A percentile compares a stretch with the other conserved stretches of the same genome.
These are phyloP conservation scores for Ophiostoma ulmi DNA, from an alignment of 2,329 filamentous ascomycete genomes.

Conservation along the genomic window DNA sequence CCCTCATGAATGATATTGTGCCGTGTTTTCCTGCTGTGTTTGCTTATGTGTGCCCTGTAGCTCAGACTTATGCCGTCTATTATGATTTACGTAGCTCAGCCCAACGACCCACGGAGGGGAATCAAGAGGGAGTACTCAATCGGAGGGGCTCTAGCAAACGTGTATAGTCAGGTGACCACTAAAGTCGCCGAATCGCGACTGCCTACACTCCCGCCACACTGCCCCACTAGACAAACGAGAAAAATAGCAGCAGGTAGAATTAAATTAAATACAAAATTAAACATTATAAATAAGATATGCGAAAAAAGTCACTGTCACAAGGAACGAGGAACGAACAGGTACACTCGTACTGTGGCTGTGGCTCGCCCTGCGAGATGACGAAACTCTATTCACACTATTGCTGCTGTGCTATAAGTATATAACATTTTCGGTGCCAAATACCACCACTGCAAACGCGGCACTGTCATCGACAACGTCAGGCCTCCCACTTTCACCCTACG, in stretches of 20 bases:
- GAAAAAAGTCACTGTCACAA: conserved; percentile 18
- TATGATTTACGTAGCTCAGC: conserved; percentile 10
- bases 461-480: conserved; percentile 7
- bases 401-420: background rate
- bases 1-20: background rate
- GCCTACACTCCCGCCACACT: conserved; percentile 12
- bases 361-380: conserved; percentile 24
- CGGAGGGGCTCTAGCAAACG: background rate
- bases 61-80: background rate
- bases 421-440: background rate
- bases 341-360: background rate
- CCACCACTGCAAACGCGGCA: conserved; percentile 8
- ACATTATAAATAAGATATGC: conserved; percentile 1
- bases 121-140: background rate
- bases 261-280: background rate
- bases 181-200: background rate
- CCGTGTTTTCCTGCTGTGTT: too few relatives aligned
- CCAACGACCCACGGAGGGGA: background rate
- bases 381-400: background rate
- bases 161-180: conserved; percentile 8
- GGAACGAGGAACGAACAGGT: conserved; percentile 7
- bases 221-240: conserved; percentile 16
- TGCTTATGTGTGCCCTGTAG: too few relatives aligned
- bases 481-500: background rate
- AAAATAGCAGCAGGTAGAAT: background rate